A percentile compares a stretch with the other conserved stretches of the same genome.
These are phyloP conservation scores for Pseudogymnoascus sp. DNA, from an alignment of 2,329 filamentous ascomycete species.

Conservation along the genomic window DNA sequence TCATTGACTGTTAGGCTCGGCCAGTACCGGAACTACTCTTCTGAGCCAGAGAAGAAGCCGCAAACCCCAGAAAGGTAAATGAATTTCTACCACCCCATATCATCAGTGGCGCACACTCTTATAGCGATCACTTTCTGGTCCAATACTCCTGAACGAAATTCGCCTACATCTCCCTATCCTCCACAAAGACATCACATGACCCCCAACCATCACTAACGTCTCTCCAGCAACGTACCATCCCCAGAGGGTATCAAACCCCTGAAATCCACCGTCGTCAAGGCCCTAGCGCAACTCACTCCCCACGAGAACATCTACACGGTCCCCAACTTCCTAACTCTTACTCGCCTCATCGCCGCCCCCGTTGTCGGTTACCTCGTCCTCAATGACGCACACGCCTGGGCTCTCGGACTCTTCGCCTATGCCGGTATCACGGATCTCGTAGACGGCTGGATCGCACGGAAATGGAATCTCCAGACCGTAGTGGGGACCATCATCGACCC, in stretches of 20 bases:
- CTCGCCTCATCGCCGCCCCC: slow-evolving; percentile 74
- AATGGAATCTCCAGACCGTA: slow-evolving; percentile 83
- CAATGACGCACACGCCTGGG: slow-evolving; percentile 69
- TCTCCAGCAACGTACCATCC: background rate
- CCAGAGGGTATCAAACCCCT: slow-evolving; percentile 1
- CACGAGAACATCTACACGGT: slow-evolving; percentile 95
- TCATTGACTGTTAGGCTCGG: background rate
- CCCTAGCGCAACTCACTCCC: slow-evolving; percentile 27
- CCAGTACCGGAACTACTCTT: background rate
- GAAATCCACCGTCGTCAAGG: slow-evolving; percentile 19
- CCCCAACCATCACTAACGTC: background rate
- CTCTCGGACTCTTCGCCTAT: slow-evolving; percentile 81
- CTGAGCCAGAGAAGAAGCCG: background rate
- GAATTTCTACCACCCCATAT: background rate
- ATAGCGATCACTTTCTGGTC: too few species aligned
- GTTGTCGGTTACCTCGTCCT: slow-evolving; percentile 83
- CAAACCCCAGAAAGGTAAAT: background rate
- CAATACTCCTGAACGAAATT: background rate
- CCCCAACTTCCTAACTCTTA: slow-evolving; percentile 88
- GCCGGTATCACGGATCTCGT: slow-evolving; percentile 86
- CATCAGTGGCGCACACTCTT: background rate
- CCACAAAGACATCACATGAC: background rate
- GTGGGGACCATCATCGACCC: slow-evolving; percentile 92
- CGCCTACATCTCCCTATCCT: background rate
- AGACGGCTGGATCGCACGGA: slow-evolving; percentile 87